These are phyloP conservation scores for Vitellaria paradoxa DNA, from an alignment of 179 eudicot genomes.

Conservation along the genomic window DNA sequence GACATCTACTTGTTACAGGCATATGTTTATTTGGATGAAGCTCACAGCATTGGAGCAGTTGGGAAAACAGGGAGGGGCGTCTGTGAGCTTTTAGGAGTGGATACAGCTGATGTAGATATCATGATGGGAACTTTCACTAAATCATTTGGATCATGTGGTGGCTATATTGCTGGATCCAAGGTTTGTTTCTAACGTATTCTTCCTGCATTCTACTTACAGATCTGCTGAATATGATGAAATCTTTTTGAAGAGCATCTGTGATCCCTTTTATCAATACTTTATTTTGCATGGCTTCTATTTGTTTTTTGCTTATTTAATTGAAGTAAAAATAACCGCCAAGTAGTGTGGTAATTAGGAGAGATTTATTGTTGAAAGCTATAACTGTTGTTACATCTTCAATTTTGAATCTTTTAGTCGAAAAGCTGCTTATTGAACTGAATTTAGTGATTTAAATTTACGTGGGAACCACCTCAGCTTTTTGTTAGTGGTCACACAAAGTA, in stretches of 20 bases:
- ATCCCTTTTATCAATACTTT: not conserved
- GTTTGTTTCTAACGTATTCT: slow-evolving; percentile 30
- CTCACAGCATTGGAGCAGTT: slow-evolving; percentile 98
- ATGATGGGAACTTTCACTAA: slow-evolving; percentile 99
- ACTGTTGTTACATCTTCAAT: not conserved
- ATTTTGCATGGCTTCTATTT: not conserved
- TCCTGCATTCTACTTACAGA: not conserved
- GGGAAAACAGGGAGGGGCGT: slow-evolving; percentile 96
- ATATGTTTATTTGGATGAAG: slow-evolving; percentile 89
- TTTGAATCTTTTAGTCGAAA: not conserved
- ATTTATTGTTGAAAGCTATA: not conserved
- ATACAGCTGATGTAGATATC: slow-evolving; percentile 95
- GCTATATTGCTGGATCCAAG: slow-evolving; percentile 98
- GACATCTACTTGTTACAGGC: slow-evolving; percentile 48
- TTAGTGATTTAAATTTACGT: not conserved
- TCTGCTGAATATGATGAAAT: not conserved
- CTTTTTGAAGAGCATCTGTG: not conserved
- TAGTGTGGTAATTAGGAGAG: not conserved
- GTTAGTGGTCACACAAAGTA: not conserved
- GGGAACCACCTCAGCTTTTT: not conserved
- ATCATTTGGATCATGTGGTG: slow-evolving; percentile 98
- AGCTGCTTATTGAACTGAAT: not conserved
- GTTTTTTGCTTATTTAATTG: not conserved
- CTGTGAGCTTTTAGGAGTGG: slow-evolving; percentile 96
- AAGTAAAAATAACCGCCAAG: not conserved